Evolutionary conservation across 805 yeast species (phyloP).

Genomic region (Sugiyamaella americana): DNA sequence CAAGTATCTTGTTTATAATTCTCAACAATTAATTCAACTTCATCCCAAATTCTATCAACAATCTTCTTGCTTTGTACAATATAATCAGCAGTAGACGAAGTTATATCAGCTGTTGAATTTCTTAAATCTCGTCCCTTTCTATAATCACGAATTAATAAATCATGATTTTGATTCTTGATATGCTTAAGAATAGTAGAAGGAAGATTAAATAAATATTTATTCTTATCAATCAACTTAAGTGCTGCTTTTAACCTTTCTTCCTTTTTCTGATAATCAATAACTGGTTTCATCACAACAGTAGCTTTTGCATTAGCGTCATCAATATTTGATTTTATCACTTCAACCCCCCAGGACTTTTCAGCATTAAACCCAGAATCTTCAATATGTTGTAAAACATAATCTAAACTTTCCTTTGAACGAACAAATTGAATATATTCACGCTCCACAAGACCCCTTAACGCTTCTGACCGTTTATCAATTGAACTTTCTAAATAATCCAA

Average conservation of each 20-base stretch:
- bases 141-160: conserved; percentile 52
- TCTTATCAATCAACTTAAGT: conserved; percentile 45
- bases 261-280: conserved; percentile 44
- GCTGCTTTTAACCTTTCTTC: conserved; percentile 46
- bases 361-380: conserved; percentile 33
- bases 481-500: conserved; percentile 45
- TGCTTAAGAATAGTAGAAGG: conserved; percentile 44
- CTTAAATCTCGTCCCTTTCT: conserved; percentile 40
- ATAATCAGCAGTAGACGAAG: conserved; percentile 18
- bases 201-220: conserved; percentile 50
- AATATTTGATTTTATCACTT: conserved; percentile 33
- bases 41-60: conserved; percentile 49
- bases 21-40: conserved; percentile 49
- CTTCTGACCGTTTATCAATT: conserved; percentile 44
- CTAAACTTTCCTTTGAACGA: conserved; percentile 56
- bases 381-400: conserved; percentile 52
- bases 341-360: conserved; percentile 30
- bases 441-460: conserved; percentile 47
- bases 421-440: conserved; percentile 60
- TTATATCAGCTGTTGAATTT: conserved; percentile 22
- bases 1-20: conserved; percentile 50
- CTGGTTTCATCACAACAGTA: conserved; percentile 52
- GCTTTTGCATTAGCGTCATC: conserved; percentile 49
- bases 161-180: conserved; percentile 49
- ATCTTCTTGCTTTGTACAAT: conserved; percentile 33